Evolutionary conservation across 2,329 filamentous ascomycete species (phyloP), one percentile per base, ranked within the genome.

Genomic region (Fusarium albidum): DNA sequence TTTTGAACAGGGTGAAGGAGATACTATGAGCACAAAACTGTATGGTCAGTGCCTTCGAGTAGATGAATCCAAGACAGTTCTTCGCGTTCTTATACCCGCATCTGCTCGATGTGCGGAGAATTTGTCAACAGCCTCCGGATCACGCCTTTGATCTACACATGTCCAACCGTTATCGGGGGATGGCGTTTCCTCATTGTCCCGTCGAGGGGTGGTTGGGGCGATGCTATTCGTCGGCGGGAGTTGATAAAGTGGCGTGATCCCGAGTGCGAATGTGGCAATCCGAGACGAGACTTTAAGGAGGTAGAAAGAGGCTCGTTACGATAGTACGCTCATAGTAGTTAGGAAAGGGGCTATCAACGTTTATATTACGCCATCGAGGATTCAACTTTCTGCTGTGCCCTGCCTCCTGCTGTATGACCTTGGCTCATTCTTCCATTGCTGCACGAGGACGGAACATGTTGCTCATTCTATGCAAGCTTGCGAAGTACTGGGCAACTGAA

Each of bases 61-160:
- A n/a, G n/a, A n/a, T n/a, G n/a, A n/a, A 9, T 10, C 15, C 21
- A 33, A 9, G 31, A 17, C 18, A 11, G 26, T 10, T 9, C 41
- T 6, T 26, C 27, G 5, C 13, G 18, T 49, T 34, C 29, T 42
- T 41, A 49, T 49, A 49, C 38, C 46, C 15, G 21, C 11, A 9
- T 46, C 4, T 18, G 17, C 31, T 29, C 7, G 14, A 32, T 6
- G 29, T 31, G 34, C 31, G 35, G 37, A 35, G 34, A 49, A 35
- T 12, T 8, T 9, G 12, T 14, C 28, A 21, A 21, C 21, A 21
- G 21, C 21, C 8, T 21, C 8, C 28, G 28, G 14, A 48, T 40
- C 37, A 49, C 46, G 46, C 29, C 46, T 49, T 49, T 8, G 7
- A 18, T 5, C 18, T 40, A 21, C 17, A n/a, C 14, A 48, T 40